Conservation (phyloP, 108 stramenopile genomes). For the Stephanodiscus triporus region DNA sequence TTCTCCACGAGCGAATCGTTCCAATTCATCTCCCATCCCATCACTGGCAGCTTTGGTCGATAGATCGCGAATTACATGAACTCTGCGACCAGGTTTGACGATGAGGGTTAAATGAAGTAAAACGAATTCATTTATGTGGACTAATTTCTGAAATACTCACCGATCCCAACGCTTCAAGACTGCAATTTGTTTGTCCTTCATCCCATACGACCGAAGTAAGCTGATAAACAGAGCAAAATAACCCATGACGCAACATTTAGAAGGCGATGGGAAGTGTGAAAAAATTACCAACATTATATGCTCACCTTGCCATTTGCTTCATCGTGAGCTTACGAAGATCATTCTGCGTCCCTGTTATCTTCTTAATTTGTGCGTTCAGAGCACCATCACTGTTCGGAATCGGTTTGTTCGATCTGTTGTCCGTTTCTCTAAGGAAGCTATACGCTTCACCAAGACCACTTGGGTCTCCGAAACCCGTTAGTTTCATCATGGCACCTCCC, state of each 20-base stretch:
- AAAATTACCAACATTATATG: too few species aligned
- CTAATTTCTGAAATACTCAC: slow-evolving; percentile 8
- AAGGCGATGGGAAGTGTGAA: too few species aligned
- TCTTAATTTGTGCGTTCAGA: slow-evolving; percentile 79
- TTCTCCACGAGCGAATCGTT: slow-evolving; percentile 89
- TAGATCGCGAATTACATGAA: slow-evolving; percentile 89
- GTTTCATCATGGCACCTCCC: slow-evolving; percentile 84
- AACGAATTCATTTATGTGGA: not conserved
- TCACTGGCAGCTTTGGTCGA: slow-evolving; percentile 90
- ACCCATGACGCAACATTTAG: too few species aligned
- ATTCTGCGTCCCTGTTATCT: slow-evolving; percentile 86
- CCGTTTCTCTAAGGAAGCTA: slow-evolving; percentile 73
- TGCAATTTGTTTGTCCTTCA: slow-evolving; percentile 81
- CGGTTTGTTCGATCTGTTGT: slow-evolving; percentile 68
- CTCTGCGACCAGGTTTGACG: slow-evolving; percentile 35
- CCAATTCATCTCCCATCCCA: slow-evolving; percentile 85
- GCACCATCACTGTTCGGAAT: slow-evolving; percentile 57
- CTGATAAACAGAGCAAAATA: slow-evolving; percentile 18
- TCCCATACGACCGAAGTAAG: slow-evolving; percentile 81
- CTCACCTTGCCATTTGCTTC: slow-evolving; percentile 77
- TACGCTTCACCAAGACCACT: slow-evolving; percentile 83
- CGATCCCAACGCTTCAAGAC: slow-evolving; percentile 92
- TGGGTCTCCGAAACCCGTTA: slow-evolving; percentile 91
- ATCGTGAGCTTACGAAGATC: slow-evolving; percentile 91
- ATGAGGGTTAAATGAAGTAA: not conserved